Evolutionary conservation across 495 filamentous ascomycete species (phyloP), one percentile per base, ranked within the genome.

Genomic region (Cryomyces antarcticus): DNA sequence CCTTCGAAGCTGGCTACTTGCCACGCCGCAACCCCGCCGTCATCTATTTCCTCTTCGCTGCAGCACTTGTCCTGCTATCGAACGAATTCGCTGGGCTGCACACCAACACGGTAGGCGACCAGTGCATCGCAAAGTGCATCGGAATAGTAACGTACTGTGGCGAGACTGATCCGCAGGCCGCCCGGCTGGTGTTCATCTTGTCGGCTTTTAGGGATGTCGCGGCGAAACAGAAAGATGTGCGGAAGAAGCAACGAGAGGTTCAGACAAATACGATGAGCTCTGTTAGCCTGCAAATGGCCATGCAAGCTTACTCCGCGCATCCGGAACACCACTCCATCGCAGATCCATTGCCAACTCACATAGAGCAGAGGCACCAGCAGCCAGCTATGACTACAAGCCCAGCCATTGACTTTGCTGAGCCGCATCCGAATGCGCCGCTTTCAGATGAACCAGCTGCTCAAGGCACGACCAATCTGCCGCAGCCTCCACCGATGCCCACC

Each of bases 21-120:
- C 73, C 79, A 0, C 70, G 65, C 37, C 64, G 78, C 28, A 71
- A 82, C 39, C 77, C 79, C 0, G 79, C 81, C 43, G 57, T 80
- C 48, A 75, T 81, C 45, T 80, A 83, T 52, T 80, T 77, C 37
- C 70, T 80, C 41, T 83, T 85, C 54, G 71, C 78, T 31, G 77
- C 77, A 3, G 75, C 77, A 3, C 63, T 83, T 4, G 68, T 82
- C 7, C 62, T 83, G 3, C 64, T 78, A 29, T 70, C 77, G 41
- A 80, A 79, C 42, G 76, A 80, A 50, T 82, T 82, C 49, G 71
- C 75, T 4, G 67, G 64, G 27, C 66, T 80, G 27, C 78, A 74
- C 51, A 64, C 63, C 41, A 67, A 73, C 13, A 58, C 70, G 5
- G 65, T 67, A 1, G 66, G 75, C 5, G 64, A 66, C 34, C 57